Conservation (phyloP, 2,329 filamentous ascomycete genomes). For the Alternaria viburni region DNA sequence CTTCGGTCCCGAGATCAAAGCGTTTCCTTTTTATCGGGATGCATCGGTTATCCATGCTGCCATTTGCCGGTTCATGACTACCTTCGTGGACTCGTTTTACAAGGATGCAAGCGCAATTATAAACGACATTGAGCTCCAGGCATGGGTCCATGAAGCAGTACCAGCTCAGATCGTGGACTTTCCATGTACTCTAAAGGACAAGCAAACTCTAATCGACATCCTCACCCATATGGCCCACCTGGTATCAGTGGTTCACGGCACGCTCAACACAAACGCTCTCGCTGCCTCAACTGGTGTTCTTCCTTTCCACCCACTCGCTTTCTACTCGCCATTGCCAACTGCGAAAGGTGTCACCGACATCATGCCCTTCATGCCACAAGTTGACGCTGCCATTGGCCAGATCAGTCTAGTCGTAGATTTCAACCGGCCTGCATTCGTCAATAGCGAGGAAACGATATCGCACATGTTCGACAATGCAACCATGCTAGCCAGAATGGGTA, state of each 20-base stretch:
- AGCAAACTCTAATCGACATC: background rate
- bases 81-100: background rate
- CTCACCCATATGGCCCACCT: conserved; percentile 6
- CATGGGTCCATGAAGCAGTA: conserved; percentile 1
- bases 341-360: background rate
- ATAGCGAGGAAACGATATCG: background rate
- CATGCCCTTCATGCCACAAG: background rate
- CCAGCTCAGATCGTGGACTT: conserved; percentile 2
- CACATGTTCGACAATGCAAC: conserved; percentile 4
- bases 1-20: conserved; percentile 3
- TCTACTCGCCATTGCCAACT: conserved; percentile 2
- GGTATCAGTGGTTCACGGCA: background rate
- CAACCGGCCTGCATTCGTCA: background rate
- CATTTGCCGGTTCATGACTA: background rate
- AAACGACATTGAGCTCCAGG: background rate
- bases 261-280: conserved; percentile 4
- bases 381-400: background rate
- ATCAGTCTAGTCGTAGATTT: background rate
- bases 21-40: conserved; percentile 2
- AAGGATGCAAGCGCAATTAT: background rate
- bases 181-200: background rate
- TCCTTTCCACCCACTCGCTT: conserved; percentile 7
- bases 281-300: background rate
- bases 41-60: background rate
- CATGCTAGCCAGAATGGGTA: background rate